Conservation (phyloP, 2,329 filamentous ascomycete genomes). For the Colletotrichum lentis region DNA sequence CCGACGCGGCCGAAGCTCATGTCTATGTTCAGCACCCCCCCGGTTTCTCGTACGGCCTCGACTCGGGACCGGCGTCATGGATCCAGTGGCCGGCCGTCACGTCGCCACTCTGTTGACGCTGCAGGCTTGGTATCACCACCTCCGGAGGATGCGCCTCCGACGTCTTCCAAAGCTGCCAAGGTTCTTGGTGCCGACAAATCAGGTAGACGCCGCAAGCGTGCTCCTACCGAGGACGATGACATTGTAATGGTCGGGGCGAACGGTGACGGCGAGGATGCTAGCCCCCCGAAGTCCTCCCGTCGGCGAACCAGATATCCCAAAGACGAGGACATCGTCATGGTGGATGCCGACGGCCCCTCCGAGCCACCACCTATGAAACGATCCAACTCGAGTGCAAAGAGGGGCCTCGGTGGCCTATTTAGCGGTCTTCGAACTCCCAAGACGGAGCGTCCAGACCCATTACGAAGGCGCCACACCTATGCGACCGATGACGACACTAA, state of each 20-base stretch:
- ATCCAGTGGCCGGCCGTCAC: slow-evolving; percentile 65
- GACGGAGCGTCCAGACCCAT: slow-evolving; percentile 49
- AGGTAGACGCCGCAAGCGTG: slow-evolving; percentile 47
- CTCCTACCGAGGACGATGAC: slow-evolving; percentile 57
- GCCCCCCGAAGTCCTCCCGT: slow-evolving; percentile 44
- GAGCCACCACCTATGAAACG: slow-evolving; percentile 48
- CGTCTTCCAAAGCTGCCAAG: slow-evolving; percentile 80
- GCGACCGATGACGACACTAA: slow-evolving; percentile 61
- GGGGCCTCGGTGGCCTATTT: slow-evolving; percentile 68
- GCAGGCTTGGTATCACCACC: slow-evolving; percentile 75
- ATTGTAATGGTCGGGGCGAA: slow-evolving; percentile 53
- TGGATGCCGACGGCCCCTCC: slow-evolving; percentile 46
- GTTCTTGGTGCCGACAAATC: slow-evolving; percentile 68
- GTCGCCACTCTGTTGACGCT: slow-evolving; percentile 73
- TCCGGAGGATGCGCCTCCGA: slow-evolving; percentile 70
- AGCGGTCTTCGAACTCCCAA: slow-evolving; percentile 63
- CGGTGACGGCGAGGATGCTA: slow-evolving; percentile 35
- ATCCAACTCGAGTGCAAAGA: slow-evolving; percentile 54
- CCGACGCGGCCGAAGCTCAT: slow-evolving; percentile 65
- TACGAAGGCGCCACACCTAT: slow-evolving; percentile 60
- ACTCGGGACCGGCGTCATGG: slow-evolving; percentile 70
- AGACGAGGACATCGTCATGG: slow-evolving; percentile 54
- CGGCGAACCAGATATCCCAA: slow-evolving; percentile 46
- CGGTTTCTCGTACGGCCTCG: slow-evolving; percentile 74
- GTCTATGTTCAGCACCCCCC: slow-evolving; percentile 74